phyloP scores from a whole-genome alignment of 1,284 basidiomycete genomes.

The Cutaneotrichosporon sp. region DNA sequence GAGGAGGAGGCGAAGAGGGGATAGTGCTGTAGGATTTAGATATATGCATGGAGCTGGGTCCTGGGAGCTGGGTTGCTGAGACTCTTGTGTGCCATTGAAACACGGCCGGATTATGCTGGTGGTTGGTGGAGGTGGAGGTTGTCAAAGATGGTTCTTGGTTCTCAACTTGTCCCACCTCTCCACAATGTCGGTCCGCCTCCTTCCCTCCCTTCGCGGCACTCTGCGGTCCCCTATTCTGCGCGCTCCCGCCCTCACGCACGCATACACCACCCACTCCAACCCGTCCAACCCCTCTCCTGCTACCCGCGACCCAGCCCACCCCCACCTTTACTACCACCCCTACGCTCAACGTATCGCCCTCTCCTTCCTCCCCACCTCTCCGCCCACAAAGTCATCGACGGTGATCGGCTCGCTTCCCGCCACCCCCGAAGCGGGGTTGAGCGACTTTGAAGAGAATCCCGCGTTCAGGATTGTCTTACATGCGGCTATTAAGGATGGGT shows the following conservation, averaged over 20 bases:
- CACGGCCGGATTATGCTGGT: neutral
- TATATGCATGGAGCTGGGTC: neutral
- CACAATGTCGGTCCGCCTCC: neutral
- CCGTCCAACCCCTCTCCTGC: slow-evolving; percentile 7
- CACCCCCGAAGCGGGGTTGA: slow-evolving; percentile 30
- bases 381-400: slow-evolving; percentile 20
- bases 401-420: slow-evolving; percentile 45
- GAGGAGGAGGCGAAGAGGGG: neutral
- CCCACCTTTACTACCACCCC: slow-evolving; percentile 46
- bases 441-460: slow-evolving; percentile 43
- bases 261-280: slow-evolving; percentile 8
- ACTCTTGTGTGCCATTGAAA: too few species aligned
- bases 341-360: slow-evolving; percentile 24
- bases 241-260: neutral
- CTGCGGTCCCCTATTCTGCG: neutral
- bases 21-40: neutral
- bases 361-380: slow-evolving; percentile 40
- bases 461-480: slow-evolving; percentile 38
- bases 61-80: too few species aligned
- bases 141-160: neutral
- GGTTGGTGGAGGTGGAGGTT: neutral
- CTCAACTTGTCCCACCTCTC: neutral
- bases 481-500: slow-evolving; percentile 30
- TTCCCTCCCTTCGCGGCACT: neutral
- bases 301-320: slow-evolving; percentile 39